Base-by-base conservation (phyloP, 371 early-diverging fungal genomes). In the Rhizopus arrhizus region DNA sequence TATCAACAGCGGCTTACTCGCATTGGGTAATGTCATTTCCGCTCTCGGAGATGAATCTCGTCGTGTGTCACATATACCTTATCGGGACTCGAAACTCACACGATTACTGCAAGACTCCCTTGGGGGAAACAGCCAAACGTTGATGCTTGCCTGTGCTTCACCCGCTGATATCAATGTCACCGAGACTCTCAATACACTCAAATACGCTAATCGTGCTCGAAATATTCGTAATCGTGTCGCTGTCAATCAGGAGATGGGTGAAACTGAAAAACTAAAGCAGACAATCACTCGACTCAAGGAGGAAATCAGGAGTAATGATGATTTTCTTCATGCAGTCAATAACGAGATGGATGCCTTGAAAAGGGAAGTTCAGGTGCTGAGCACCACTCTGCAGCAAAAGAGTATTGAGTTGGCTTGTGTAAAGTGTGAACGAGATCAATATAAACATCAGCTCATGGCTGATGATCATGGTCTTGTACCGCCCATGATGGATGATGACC, bases 1-100 rank as follows among this genome's bases (percentile, higher is more conserved):
- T 4, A 99, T 99, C 69, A 99, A 99, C 74, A 87, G 91, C 11
- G 99, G 99, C 2, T 85, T 99, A 5, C 80, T 98, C 52, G 95
- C 96, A 0, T 86, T 99, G n/a, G 97, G 97, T 59, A 99, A 97
- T 72, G 99, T 99, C 10, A 99, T 99, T 50, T 92, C 91, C 7
- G 98, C 98, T 3, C 82, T 99, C 29, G 93, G 92, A 29, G 97
- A 96, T 66, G 85, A 91, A 59, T 73, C 83, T 46, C 74, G 89
- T 40, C 81, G 70, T 49, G 73, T 74, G 7, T 77, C 81, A 13
- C 90, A 91, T 65, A 87, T 99, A 10, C 99, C 99, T 0, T 99
- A 94, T 73, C 85, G 99, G 58, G 96, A 98, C 70, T 91, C 92
- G 6, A 99, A 99, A 72, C 85, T 99, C 28, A 99, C 99, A 0